phyloP scores from a whole-genome alignment of 2,329 filamentous ascomycete species.

The Xylaria sp. region DNA sequence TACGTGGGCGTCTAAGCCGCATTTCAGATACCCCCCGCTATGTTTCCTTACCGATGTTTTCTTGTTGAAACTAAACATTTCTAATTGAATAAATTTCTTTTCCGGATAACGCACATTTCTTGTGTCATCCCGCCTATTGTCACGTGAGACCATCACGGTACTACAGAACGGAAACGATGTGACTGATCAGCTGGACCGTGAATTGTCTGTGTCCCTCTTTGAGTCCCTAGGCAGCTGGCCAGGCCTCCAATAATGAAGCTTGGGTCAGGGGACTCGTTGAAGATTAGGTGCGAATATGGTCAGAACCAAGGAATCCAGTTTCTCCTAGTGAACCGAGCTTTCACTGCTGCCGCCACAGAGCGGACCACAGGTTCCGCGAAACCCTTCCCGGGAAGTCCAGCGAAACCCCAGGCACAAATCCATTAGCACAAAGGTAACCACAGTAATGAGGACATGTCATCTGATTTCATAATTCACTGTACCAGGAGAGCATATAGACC shows the following conservation, averaged over 20 bases:
- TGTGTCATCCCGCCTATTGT: neutral
- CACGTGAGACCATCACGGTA: neutral
- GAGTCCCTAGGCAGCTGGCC: neutral
- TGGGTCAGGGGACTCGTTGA: neutral
- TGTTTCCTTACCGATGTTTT: constrained; percentile 10
- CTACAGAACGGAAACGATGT: neutral
- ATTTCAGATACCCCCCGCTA: constrained; percentile 30
- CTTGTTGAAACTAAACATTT: constrained; percentile 15
- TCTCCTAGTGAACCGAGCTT: no score
- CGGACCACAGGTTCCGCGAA: no score
- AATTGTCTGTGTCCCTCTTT: neutral
- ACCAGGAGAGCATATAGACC: constrained; percentile 1
- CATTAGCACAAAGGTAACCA: no score
- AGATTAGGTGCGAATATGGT: neutral
- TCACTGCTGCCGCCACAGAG: no score
- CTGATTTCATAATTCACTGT: constrained; percentile 4
- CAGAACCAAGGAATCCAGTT: neutral
- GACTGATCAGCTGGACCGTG: neutral
- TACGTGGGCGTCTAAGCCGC: constrained; percentile 9
- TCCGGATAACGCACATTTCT: constrained; percentile 12
- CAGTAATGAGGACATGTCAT: neutral
- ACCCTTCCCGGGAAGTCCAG: no score
- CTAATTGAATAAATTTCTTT: constrained; percentile 27
- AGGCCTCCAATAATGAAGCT: neutral
- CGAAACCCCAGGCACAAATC: no score